These are phyloP conservation scores for Raffaelea arxii DNA, from an alignment of 2,329 filamentous ascomycete species.

Conservation along the genomic window DNA sequence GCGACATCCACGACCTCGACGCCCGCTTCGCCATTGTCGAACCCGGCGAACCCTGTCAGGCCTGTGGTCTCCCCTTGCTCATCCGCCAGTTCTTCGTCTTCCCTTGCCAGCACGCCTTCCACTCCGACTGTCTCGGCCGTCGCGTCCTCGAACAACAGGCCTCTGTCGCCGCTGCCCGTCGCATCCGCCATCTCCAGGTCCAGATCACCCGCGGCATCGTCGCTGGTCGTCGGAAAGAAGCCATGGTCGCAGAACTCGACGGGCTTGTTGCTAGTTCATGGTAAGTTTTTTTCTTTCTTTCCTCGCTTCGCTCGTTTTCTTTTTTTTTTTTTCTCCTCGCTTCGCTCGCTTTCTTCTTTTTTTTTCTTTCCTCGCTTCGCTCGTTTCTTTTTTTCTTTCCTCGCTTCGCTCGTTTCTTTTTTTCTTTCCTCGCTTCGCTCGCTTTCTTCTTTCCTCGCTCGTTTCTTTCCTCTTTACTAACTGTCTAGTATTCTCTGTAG, in stretches of 20 bases:
- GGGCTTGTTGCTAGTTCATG: background rate
- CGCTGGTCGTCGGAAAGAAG: conserved; percentile 63
- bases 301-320: background rate
- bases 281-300: conserved; percentile 1
- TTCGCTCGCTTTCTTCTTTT: background rate
- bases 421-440: background rate
- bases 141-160: conserved; percentile 78
- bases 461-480: conserved; percentile 1
- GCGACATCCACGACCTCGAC: conserved; percentile 78
- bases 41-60: conserved; percentile 88
- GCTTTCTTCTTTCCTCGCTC: background rate
- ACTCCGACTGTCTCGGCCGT: conserved; percentile 84
- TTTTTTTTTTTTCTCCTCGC: background rate
- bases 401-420: background rate
- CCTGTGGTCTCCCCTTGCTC: conserved; percentile 75
- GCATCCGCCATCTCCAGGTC: conserved; percentile 77
- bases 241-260: conserved; percentile 60
- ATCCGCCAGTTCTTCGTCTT: conserved; percentile 96
- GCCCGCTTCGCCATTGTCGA: conserved; percentile 92
- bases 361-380: conserved; percentile 1
- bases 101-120: conserved; percentile 95
- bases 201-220: conserved; percentile 71
- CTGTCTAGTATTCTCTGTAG: conserved; percentile 72
- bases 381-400: background rate
- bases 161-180: conserved; percentile 62